Conservation (phyloP, 352 stramenopile species). For the Pythium aristosporum region DNA sequence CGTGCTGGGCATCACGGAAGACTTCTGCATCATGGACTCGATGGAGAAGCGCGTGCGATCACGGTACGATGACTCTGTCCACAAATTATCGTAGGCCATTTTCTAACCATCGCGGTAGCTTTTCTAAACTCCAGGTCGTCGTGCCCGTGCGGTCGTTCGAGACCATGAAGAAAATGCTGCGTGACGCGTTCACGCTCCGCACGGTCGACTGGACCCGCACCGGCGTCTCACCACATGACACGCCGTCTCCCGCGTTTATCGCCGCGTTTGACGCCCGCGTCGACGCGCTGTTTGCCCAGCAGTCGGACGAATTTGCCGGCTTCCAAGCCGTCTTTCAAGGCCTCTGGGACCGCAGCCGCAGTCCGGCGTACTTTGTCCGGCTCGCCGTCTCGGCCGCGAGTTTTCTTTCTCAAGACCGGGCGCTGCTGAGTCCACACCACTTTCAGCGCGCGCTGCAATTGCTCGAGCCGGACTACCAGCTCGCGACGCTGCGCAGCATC, state of each 20-base stretch:
- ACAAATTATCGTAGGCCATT: too few relatives aligned
- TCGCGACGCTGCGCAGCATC: conserved; percentile 66
- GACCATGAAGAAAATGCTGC: conserved; percentile 48
- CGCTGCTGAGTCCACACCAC: conserved; percentile 42
- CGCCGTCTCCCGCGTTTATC: conserved; percentile 35
- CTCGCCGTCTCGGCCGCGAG: conserved; percentile 48
- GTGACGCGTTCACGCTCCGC: conserved; percentile 38
- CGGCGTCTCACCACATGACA: conserved; percentile 7
- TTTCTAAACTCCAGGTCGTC: conserved; percentile 83
- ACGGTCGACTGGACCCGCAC: conserved; percentile 32
- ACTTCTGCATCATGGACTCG: conserved; percentile 82
- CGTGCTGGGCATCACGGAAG: conserved; percentile 72
- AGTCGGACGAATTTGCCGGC: conserved; percentile 31
- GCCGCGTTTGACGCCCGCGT: conserved; percentile 44
- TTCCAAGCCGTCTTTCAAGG: conserved; percentile 63
- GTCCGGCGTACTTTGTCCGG: conserved; percentile 58
- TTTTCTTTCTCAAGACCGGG: conserved; percentile 39
- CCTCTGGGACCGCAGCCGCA: conserved; percentile 75
- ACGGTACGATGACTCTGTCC: conserved; percentile 32
- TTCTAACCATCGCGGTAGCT: conserved; percentile 31
- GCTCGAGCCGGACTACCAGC: conserved; percentile 72
- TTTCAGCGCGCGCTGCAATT: conserved; percentile 52
- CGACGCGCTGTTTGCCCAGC: conserved; percentile 32
- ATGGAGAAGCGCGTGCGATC: conserved; percentile 83
- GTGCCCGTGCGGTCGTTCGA: conserved; percentile 57